Conservation (phyloP, 345 rosid species). For the Murraya paniculata region DNA sequence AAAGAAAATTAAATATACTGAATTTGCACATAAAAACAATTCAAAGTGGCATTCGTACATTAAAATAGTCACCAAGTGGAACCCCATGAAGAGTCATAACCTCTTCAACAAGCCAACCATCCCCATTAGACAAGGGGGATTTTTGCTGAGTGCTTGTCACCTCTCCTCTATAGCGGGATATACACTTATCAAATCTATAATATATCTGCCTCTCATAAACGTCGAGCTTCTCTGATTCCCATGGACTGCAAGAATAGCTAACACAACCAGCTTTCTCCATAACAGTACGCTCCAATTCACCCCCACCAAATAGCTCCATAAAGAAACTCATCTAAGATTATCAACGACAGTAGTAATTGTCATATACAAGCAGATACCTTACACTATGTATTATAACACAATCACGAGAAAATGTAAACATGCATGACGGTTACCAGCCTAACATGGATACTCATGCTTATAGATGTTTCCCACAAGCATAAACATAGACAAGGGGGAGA, state of each 20-base stretch:
- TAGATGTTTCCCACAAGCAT: not conserved
- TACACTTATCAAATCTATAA: conserved; percentile 70
- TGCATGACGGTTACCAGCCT: not conserved
- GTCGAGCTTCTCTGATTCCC: conserved; percentile 88
- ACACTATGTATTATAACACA: not conserved
- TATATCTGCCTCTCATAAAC: conserved; percentile 76
- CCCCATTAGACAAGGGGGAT: conserved; percentile 51
- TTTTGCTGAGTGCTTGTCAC: conserved; percentile 94
- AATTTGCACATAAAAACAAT: not conserved
- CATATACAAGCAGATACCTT: conserved; percentile 6
- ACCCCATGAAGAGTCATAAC: conserved; percentile 91
- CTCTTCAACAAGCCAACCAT: conserved; percentile 88
- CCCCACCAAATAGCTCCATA: conserved; percentile 78
- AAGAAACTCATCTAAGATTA: conserved; percentile 57
- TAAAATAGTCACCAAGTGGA: conserved; percentile 88
- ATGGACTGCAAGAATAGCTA: conserved; percentile 73
- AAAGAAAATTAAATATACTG: not conserved
- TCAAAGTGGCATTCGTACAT: conserved; percentile 36
- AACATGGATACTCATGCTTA: not conserved
- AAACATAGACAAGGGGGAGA: not conserved
- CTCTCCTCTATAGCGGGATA: conserved; percentile 88
- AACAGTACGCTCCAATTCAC: conserved; percentile 69
- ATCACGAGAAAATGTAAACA: not conserved
- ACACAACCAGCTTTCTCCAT: conserved; percentile 92
- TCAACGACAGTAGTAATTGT: conserved; percentile 14